phyloP scores from a whole-genome alignment of 2,329 filamentous ascomycete genomes.

The Xylaria sp. region DNA sequence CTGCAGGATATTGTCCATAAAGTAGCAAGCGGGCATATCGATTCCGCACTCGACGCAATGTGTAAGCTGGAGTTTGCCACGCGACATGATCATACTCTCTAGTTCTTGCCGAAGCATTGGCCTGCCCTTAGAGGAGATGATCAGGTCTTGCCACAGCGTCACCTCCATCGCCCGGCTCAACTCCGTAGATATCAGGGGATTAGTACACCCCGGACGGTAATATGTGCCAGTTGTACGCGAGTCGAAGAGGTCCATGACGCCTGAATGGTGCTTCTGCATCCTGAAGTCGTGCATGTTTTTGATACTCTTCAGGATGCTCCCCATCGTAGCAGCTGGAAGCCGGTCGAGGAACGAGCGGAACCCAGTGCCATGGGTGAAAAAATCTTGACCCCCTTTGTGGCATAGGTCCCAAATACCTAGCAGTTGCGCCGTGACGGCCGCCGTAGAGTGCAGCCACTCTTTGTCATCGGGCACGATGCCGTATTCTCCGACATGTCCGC shows the following conservation, averaged over 20 bases:
- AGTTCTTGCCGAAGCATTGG: slow-evolving; percentile 21
- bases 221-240: background rate
- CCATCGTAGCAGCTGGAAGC: slow-evolving; percentile 40
- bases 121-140: slow-evolving; percentile 37
- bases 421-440: slow-evolving; percentile 38
- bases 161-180: slow-evolving; percentile 18
- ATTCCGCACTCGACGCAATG: slow-evolving; percentile 35
- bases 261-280: slow-evolving; percentile 2
- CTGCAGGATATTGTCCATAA: background rate
- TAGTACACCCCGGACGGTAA: background rate
- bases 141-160: slow-evolving; percentile 37
- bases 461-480: slow-evolving; percentile 42
- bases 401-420: slow-evolving; percentile 35
- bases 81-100: background rate
- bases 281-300: slow-evolving; percentile 36
- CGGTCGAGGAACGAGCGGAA: slow-evolving; percentile 47
- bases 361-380: slow-evolving; percentile 43
- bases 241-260: background rate
- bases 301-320: slow-evolving; percentile 40
- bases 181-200: background rate
- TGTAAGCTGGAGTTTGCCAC: background rate
- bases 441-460: slow-evolving; percentile 33
- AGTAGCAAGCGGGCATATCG: slow-evolving; percentile 39
- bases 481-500: slow-evolving; percentile 39
- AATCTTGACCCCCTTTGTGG: slow-evolving; percentile 36